These are phyloP conservation scores for Friedmanniomyces endolithicus DNA, from an alignment of 495 filamentous ascomycete genomes.

Conservation along the genomic window DNA sequence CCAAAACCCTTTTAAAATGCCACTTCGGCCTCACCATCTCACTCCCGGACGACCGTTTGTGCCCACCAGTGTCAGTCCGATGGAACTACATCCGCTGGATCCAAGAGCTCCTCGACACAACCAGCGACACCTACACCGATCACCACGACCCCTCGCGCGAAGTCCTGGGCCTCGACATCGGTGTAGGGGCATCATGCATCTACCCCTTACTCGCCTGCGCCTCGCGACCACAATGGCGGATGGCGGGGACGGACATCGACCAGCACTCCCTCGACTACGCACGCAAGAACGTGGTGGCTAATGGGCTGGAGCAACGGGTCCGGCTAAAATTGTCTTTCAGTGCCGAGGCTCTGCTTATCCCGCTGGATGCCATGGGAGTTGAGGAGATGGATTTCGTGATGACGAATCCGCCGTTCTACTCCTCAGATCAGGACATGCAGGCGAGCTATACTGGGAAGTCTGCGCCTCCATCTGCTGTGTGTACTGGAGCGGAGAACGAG, in stretches of 20 bases:
- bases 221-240: conserved; percentile 50
- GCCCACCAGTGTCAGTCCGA: conserved; percentile 60
- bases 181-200: conserved; percentile 81
- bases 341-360: conserved; percentile 45
- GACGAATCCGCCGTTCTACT: conserved; percentile 92
- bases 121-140: conserved; percentile 39
- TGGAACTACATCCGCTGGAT: conserved; percentile 90
- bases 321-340: conserved; percentile 42
- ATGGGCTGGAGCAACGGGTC: conserved; percentile 54
- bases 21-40: conserved; percentile 65
- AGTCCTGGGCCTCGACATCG: conserved; percentile 74
- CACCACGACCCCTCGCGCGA: conserved; percentile 44
- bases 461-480: conserved; percentile 57
- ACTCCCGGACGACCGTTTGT: conserved; percentile 66
- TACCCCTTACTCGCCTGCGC: conserved; percentile 75
- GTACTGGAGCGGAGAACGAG: conserved; percentile 70
- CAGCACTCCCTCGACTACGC: conserved; percentile 54
- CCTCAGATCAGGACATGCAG: conserved; percentile 55
- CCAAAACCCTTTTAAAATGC: conserved; percentile 59
- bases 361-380: conserved; percentile 41
- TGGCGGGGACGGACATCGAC: conserved; percentile 56
- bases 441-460: conserved; percentile 46
- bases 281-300: conserved; percentile 47
- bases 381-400: conserved; percentile 69
- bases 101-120: conserved; percentile 71